Evolutionary conservation across 768 basidiomycete species (phyloP).

Genomic region (Boletus reticuloceps): DNA sequence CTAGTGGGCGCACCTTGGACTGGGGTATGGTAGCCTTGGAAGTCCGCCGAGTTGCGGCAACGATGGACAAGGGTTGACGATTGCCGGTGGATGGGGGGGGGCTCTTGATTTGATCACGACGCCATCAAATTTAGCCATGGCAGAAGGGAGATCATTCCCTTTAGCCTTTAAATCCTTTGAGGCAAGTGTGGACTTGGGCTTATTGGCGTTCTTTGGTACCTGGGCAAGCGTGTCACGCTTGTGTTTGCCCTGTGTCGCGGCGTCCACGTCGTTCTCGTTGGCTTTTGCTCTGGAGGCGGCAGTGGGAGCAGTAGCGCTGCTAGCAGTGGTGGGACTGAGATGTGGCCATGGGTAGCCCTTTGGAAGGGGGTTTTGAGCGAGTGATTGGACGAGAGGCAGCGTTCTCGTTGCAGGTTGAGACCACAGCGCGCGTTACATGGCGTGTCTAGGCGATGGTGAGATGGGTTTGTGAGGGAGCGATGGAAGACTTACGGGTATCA

Average conservation of each 20-base stretch:
- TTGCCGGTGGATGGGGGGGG: constrained; percentile 20
- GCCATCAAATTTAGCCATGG: constrained; percentile 56
- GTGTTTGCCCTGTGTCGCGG: constrained; percentile 63
- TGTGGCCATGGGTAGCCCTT: too few relatives aligned
- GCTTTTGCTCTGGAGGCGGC: too few relatives aligned
- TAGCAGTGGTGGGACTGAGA: too few relatives aligned
- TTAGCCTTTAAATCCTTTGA: constrained; percentile 50
- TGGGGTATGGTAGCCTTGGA: constrained; percentile 27
- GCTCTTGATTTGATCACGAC: constrained; percentile 59
- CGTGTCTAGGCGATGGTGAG: too few relatives aligned
- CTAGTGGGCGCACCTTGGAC: constrained; percentile 22
- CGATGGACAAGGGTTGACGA: constrained; percentile 57
- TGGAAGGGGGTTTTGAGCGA: too few relatives aligned
- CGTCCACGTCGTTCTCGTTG: too few relatives aligned
- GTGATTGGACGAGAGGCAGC: too few relatives aligned
- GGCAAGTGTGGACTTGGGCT: constrained; percentile 36
- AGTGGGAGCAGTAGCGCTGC: too few relatives aligned
- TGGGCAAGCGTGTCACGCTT: constrained; percentile 78
- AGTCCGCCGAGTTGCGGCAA: constrained; percentile 42
- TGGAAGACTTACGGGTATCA: too few relatives aligned
- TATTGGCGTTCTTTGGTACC: constrained; percentile 53
- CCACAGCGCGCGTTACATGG: too few relatives aligned
- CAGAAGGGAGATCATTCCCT: constrained; percentile 40
- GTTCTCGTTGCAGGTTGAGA: too few relatives aligned
- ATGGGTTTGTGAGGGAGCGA: too few relatives aligned